phyloP scores from a whole-genome alignment of 164 flowering plant genomes.

The Pachysandra terminalis region DNA sequence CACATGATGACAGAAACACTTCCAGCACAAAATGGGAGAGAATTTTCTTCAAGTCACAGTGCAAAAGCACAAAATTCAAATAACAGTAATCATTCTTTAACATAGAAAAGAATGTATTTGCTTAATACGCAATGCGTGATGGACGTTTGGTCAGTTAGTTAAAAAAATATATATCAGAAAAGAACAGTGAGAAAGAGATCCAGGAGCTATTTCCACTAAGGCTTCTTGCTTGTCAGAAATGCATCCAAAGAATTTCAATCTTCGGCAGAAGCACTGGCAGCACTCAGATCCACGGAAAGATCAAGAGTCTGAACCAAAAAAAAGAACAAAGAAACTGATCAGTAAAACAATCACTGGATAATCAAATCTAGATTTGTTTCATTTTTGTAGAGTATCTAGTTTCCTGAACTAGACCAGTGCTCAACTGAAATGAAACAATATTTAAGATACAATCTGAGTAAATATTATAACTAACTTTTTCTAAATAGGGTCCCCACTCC shows the following conservation, averaged over 20 bases:
- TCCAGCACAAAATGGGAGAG: not conserved
- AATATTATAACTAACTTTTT: too few relatives aligned
- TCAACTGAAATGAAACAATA: not conserved
- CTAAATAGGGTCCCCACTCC: too few relatives aligned
- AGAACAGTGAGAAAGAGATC: not conserved
- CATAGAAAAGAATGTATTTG: not conserved
- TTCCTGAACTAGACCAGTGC: not conserved
- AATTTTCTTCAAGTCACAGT: not conserved
- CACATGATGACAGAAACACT: not conserved
- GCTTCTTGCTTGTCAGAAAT: conserved; percentile 1
- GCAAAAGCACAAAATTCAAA: not conserved
- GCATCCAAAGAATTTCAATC: conserved; percentile 22
- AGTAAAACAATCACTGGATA: not conserved
- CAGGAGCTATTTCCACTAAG: not conserved
- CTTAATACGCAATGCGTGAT: not conserved
- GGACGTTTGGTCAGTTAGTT: not conserved
- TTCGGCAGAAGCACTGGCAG: conserved; percentile 72
- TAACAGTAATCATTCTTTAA: not conserved
- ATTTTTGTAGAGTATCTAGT: not conserved
- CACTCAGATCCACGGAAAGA: conserved; percentile 80
- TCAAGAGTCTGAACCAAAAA: conserved; percentile 46
- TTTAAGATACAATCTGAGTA: too few relatives aligned
- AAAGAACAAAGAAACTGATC: not conserved
- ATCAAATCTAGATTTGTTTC: not conserved
- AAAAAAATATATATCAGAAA: not conserved